Evolutionary conservation across 208 protist species (phyloP), one percentile per base, ranked within the genome.

Genomic region (Acanthamoeba triangularis): DNA sequence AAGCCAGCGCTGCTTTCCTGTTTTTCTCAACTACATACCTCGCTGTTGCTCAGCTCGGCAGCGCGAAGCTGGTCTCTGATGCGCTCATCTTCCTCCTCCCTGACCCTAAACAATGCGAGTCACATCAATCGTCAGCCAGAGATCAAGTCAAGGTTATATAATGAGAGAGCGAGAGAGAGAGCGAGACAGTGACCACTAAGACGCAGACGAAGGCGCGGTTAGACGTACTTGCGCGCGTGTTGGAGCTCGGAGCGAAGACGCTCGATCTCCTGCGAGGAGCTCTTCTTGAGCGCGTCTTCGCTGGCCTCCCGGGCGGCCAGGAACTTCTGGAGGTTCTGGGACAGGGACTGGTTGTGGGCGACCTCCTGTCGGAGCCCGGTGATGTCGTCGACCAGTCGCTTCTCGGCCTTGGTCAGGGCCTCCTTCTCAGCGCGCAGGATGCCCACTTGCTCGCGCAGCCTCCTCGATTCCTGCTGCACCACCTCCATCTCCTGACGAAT

Each of bases 271-370:
- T 65, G 28, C 2, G 80, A 33, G 18, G 44, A 41, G 80, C 30
- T 90, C 47, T 61, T 30, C 20, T 37, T 54, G 14, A 90, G 35
- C 28, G 80, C 52, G 13, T 63, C 52, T 28, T 90, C 80, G 49
- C 49, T 90, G 49, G 52, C 80, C n/a, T 90, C 80, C 8, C 80
- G 25, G 16, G 80, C 44, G 37, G 49, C 52, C 37, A 90, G 44
- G 49, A 90, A 90, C 44, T 90, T 54, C 49, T 90, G 80, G 30
- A 90, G 52, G 80, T 90, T 90, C 80, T 90, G 49, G 30, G 52
- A 54, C 18, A 90, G 52, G 13, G 52, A 18, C 80, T 90, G 49
- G 44, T 54, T 33, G 49, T 90, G 80, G 47, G 49, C 49, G 28
- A 65, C 52, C 80, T 90, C 80, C 49, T 63, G 44, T 0, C 80